phyloP scores from a whole-genome alignment of 2,329 filamentous ascomycete genomes.

The Chlorencoelia australis region DNA sequence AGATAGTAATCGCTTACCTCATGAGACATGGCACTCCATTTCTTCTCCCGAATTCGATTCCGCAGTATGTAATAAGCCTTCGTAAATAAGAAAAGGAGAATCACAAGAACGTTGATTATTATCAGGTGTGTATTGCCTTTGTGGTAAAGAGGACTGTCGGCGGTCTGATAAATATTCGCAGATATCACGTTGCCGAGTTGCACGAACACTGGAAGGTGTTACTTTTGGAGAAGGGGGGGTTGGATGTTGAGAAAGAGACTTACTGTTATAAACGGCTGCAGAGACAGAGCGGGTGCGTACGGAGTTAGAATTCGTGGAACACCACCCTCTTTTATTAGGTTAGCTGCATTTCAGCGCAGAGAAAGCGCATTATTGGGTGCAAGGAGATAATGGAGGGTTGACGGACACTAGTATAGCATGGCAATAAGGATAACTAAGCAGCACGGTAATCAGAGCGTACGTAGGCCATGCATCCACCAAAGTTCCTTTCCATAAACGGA shows the following conservation, averaged over 20 bases:
- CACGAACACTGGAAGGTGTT: too few relatives aligned
- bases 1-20: too few relatives aligned
- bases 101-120: slow-evolving; percentile 35
- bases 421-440: slow-evolving; percentile 20
- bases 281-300: slow-evolving; percentile 54
- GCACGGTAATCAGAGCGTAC: slow-evolving; percentile 28
- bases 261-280: slow-evolving; percentile 52
- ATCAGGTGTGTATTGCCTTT: slow-evolving; percentile 48
- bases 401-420: slow-evolving; percentile 10
- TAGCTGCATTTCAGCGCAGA: too few relatives aligned
- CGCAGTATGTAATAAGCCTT: slow-evolving; percentile 39
- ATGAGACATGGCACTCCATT: slow-evolving; percentile 39
- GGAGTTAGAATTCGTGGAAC: slow-evolving; percentile 48
- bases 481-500: background rate
- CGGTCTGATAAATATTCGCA: slow-evolving; percentile 39
- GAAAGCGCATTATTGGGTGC: too few relatives aligned
- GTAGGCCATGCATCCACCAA: slow-evolving; percentile 20
- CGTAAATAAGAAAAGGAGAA: slow-evolving; percentile 38
- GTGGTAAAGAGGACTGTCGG: slow-evolving; percentile 45
- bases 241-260: too few relatives aligned
- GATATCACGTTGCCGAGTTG: slow-evolving; percentile 34
- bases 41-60: slow-evolving; percentile 32
- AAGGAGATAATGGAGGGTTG: too few relatives aligned
- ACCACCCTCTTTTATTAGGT: too few relatives aligned
- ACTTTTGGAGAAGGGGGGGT: too few relatives aligned